Percentiles rank a stretch among this genome's conserved stretches.
Conservation (phyloP, 1,284 basidiomycete species). For the Thelephora terrestris region DNA sequence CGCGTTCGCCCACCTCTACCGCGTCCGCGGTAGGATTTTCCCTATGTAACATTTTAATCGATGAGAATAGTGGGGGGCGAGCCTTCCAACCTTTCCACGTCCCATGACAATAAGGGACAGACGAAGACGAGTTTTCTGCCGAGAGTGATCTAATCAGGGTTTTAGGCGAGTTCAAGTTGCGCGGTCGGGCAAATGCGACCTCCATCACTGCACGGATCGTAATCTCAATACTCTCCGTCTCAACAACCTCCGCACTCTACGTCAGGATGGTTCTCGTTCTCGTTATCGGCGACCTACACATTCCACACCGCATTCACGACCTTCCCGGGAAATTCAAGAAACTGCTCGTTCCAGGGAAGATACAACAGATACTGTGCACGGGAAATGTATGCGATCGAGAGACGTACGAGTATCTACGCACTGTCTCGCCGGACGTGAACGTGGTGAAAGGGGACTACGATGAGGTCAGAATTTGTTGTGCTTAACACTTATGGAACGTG, state of each 20-base stretch:
- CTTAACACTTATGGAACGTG: not conserved
- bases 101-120: too few species aligned
- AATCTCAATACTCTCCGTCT: too few species aligned
- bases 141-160: too few species aligned
- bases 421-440: constrained; percentile 91
- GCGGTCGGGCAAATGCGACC: too few species aligned
- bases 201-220: too few species aligned
- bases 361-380: constrained; percentile 95
- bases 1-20: not conserved
- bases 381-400: constrained; percentile 97
- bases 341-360: constrained; percentile 93
- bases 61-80: too few species aligned
- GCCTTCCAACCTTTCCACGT: too few species aligned
- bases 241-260: not conserved
- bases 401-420: constrained; percentile 94
- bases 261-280: constrained; percentile 73
- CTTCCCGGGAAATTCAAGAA: constrained; percentile 96
- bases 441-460: constrained; percentile 94
- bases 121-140: too few species aligned
- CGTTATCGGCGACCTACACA: constrained; percentile 91
- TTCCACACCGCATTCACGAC: constrained; percentile 83
- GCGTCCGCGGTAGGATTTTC: not conserved
- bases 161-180: too few species aligned
- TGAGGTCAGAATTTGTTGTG: constrained; percentile 46
- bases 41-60: too few species aligned